Conservation (phyloP, 2,329 filamentous ascomycete species). For the Fusarium sacchari region DNA sequence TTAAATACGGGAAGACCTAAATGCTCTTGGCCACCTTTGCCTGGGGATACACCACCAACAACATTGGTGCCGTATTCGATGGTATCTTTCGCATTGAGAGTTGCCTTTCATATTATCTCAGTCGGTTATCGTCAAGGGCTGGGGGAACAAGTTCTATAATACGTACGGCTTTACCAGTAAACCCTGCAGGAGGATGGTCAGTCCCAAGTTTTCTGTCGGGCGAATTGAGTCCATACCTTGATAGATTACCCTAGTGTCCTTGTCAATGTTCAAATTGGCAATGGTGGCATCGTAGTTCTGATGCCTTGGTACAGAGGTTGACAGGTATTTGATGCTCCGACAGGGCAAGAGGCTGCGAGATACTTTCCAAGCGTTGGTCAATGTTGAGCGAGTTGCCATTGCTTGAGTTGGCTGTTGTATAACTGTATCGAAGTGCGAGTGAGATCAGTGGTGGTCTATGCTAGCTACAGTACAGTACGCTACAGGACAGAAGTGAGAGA, state of each 20-base stretch:
- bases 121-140: not conserved
- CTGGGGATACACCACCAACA: constrained; percentile 52
- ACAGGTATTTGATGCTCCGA: not conserved
- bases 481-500: not conserved
- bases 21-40: constrained; percentile 48
- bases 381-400: not conserved
- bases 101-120: constrained; percentile 44
- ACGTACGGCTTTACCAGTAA: constrained; percentile 53
- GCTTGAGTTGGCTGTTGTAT: fast-evolving
- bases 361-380: not conserved
- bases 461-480: not conserved
- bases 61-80: constrained; percentile 53
- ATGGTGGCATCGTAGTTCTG: not conserved
- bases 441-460: not conserved
- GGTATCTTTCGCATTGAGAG: constrained; percentile 51
- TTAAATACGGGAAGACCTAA: constrained; percentile 50
- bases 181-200: constrained; percentile 36
- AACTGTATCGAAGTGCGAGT: not conserved
- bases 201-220: not conserved
- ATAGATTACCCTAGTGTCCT: constrained; percentile 45
- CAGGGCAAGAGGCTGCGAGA: not conserved
- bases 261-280: not conserved
- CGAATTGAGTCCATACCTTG: constrained; percentile 42
- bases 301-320: not conserved
- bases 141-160: not conserved